Percentiles rank a stretch among this genome's conserved stretches.
phyloP scores from a whole-genome alignment of 768 basidiomycete genomes.

The Rhodocollybia butyracea region DNA sequence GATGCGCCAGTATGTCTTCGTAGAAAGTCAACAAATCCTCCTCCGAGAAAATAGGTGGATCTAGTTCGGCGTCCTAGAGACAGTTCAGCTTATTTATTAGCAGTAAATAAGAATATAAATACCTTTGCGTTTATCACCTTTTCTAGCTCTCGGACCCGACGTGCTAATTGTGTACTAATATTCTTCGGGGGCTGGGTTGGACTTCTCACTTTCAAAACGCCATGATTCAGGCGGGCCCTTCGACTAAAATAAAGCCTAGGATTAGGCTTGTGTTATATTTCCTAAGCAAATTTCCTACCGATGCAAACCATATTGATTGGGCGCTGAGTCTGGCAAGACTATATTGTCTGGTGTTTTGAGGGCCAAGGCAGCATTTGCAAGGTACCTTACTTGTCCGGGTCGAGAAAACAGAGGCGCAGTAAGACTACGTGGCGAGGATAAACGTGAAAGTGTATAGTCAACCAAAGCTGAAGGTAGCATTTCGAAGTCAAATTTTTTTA shows the following conservation, averaged over 20 bases:
- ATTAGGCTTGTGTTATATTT: background rate
- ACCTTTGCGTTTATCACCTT: conserved; percentile 34
- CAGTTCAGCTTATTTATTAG: background rate
- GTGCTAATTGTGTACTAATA: conserved; percentile 27
- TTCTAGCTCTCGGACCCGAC: conserved; percentile 33
- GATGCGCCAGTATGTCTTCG: conserved; percentile 39
- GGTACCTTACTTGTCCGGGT: too few relatives aligned
- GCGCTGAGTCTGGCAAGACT: background rate
- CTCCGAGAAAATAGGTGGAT: conserved; percentile 36
- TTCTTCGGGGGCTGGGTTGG: conserved; percentile 12
- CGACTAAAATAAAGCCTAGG: too few relatives aligned
- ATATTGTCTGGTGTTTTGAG: background rate
- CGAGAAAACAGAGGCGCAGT: conserved; percentile 3
- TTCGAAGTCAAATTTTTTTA: too few relatives aligned
- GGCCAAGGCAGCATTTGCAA: conserved; percentile 3
- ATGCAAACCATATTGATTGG: too few relatives aligned
- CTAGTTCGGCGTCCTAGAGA: conserved; percentile 27
- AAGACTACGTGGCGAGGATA: conserved; percentile 11
- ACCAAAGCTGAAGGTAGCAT: conserved; percentile 5
- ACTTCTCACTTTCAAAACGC: conserved; percentile 15
- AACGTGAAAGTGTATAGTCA: conserved; percentile 9
- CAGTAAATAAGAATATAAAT: background rate
- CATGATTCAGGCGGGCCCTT: too few relatives aligned
- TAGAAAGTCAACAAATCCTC: conserved; percentile 40
- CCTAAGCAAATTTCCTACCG: too few relatives aligned